Percentiles rank a stretch among this genome's conserved stretches.
phyloP scores from a whole-genome alignment of 768 basidiomycete genomes.

The Rhodotorula graminis region DNA sequence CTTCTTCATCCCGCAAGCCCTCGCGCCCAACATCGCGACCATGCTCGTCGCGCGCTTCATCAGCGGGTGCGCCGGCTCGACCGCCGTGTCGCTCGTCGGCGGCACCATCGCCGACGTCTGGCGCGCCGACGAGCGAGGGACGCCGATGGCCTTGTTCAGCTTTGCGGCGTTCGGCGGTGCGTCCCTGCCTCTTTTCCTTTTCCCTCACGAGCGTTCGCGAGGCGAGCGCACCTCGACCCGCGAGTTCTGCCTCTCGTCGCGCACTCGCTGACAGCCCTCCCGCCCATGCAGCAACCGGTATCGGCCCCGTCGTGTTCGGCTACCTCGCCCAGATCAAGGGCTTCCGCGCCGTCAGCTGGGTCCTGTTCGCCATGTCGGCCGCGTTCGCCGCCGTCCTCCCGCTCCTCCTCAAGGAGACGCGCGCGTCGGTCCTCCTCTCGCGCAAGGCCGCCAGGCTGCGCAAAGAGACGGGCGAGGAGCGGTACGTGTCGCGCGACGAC shows the following conservation, averaged over 20 bases:
- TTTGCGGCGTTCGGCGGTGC: slow-evolving; percentile 54
- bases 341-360: slow-evolving; percentile 66
- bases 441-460: slow-evolving; percentile 61
- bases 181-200: background rate
- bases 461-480: slow-evolving; percentile 60
- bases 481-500: slow-evolving; percentile 63
- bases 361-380: slow-evolving; percentile 53
- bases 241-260: background rate
- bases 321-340: slow-evolving; percentile 49
- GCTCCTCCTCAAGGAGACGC: slow-evolving; percentile 66
- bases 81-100: slow-evolving; percentile 47
- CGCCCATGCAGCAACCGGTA: slow-evolving; percentile 52
- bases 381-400: slow-evolving; percentile 55
- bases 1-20: slow-evolving; percentile 40
- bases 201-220: no score
- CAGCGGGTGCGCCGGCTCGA: slow-evolving; percentile 45
- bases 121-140: slow-evolving; percentile 42
- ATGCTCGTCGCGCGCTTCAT: slow-evolving; percentile 47
- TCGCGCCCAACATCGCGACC: slow-evolving; percentile 46
- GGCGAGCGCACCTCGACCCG: no score
- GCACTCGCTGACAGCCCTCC: background rate
- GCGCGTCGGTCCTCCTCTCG: slow-evolving; percentile 65
- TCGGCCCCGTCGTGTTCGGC: slow-evolving; percentile 60
- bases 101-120: slow-evolving; percentile 50
- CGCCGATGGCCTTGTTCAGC: slow-evolving; percentile 73